Conservation (phyloP, 352 stramenopile species). For the Pseudoperonospora humuli region DNA sequence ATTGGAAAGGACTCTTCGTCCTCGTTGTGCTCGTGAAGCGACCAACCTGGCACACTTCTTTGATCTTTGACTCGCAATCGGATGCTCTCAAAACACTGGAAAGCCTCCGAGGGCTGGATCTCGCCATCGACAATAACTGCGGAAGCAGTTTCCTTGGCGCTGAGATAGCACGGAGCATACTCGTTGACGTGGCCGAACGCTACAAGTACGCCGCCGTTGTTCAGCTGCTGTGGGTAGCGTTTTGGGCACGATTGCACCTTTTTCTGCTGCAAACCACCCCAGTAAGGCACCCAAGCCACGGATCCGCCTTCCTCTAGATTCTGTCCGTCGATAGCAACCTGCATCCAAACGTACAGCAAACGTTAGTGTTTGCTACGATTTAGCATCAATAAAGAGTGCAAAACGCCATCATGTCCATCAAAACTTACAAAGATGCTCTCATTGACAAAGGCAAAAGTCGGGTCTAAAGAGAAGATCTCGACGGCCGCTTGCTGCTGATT, state of each 20-base stretch:
- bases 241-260: slow-evolving; percentile 34
- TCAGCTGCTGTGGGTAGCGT: slow-evolving; percentile 46
- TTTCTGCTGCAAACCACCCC: slow-evolving; percentile 47
- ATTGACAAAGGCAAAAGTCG: slow-evolving; percentile 71
- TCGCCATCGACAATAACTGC: slow-evolving; percentile 25
- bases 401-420: background rate
- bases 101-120: slow-evolving; percentile 28
- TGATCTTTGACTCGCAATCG: slow-evolving; percentile 77
- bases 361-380: background rate
- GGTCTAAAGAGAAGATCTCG: slow-evolving; percentile 63
- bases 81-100: slow-evolving; percentile 69
- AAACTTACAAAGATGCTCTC: slow-evolving; percentile 71
- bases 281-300: slow-evolving; percentile 70
- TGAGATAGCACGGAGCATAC: slow-evolving; percentile 67
- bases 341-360: background rate
- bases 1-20: slow-evolving; percentile 13
- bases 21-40: slow-evolving; percentile 33
- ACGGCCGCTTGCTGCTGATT: slow-evolving; percentile 46
- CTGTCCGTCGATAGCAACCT: slow-evolving; percentile 76
- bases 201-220: slow-evolving; percentile 62
- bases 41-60: slow-evolving; percentile 76
- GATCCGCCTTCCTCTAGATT: slow-evolving; percentile 66
- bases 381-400: background rate
- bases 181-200: slow-evolving; percentile 67
- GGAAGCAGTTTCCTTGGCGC: slow-evolving; percentile 22